phyloP scores from a whole-genome alignment of 192 early-diverging fungal species.

The Entomortierella chlamydospora region DNA sequence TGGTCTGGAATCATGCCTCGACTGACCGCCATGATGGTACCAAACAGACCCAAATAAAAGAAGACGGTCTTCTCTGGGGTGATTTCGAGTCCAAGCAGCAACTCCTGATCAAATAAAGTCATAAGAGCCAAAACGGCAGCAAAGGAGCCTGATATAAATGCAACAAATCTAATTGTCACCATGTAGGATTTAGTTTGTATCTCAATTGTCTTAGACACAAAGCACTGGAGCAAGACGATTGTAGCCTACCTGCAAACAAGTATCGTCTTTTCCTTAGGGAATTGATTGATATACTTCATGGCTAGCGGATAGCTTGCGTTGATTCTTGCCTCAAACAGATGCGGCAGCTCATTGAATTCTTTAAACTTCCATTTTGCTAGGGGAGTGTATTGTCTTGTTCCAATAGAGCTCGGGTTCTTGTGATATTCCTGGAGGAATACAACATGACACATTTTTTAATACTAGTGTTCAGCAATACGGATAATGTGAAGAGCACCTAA shows the following conservation, averaged over 20 bases:
- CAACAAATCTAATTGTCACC: slow-evolving; percentile 76
- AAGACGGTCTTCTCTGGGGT: slow-evolving; percentile 87
- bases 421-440: slow-evolving; percentile 69
- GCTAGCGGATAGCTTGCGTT: slow-evolving; percentile 80
- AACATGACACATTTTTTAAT: not conserved
- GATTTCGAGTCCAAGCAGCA: slow-evolving; percentile 92
- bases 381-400: slow-evolving; percentile 84
- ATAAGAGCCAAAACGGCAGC: slow-evolving; percentile 86
- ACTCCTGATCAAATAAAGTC: slow-evolving; percentile 87
- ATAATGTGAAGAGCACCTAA: not conserved
- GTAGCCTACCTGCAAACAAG: slow-evolving; percentile 73
- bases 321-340: slow-evolving; percentile 84
- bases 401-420: slow-evolving; percentile 84
- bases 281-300: slow-evolving; percentile 88
- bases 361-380: slow-evolving; percentile 94
- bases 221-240: not conserved
- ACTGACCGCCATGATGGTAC: slow-evolving; percentile 81
- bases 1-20: slow-evolving; percentile 88
- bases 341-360: slow-evolving; percentile 98
- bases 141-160: slow-evolving; percentile 91
- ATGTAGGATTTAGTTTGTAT: not conserved
- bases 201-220: not conserved
- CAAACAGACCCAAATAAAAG: slow-evolving; percentile 95
- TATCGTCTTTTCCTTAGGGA: slow-evolving; percentile 85
- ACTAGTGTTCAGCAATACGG: too few species aligned